Evolutionary conservation across 169 alveolate species (phyloP).

Genomic region (Plasmodium chabaudi): DNA sequence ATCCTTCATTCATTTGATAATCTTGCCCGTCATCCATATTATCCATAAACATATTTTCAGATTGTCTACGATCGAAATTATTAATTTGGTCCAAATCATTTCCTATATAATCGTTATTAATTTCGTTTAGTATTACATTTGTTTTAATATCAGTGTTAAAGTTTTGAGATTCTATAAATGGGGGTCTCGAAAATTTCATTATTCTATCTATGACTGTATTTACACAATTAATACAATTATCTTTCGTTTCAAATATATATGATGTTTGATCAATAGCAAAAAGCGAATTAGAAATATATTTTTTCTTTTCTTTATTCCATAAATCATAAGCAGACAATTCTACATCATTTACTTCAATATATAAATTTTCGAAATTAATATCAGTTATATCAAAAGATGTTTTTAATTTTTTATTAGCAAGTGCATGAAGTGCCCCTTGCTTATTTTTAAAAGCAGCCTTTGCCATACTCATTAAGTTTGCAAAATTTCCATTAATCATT

Average conservation of each 20-base stretch:
- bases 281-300: constrained; percentile 59
- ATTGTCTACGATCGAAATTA: constrained; percentile 20
- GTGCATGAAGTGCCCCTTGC: constrained; percentile 4
- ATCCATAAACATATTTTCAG: constrained; percentile 20
- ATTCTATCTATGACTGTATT: constrained; percentile 67
- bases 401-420: constrained; percentile 22
- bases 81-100: constrained; percentile 41
- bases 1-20: constrained; percentile 36
- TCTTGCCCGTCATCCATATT: constrained; percentile 58
- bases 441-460: constrained; percentile 33
- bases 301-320: constrained; percentile 75
- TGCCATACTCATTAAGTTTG: constrained; percentile 42
- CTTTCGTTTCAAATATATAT: constrained; percentile 68
- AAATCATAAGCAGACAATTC: constrained; percentile 70
- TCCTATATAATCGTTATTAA: constrained; percentile 29
- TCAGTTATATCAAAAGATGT: constrained; percentile 35
- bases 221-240: constrained; percentile 67
- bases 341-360: constrained; percentile 50
- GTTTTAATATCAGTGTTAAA: constrained; percentile 16
- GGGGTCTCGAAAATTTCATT: constrained; percentile 55
- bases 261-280: constrained; percentile 71
- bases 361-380: constrained; percentile 68
- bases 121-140: constrained; percentile 57
- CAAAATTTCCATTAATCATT: constrained; percentile 47
- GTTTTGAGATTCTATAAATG: neutral